Conservation (phyloP, 768 basidiomycete species). For the Lanmaoa rubissima region DNA sequence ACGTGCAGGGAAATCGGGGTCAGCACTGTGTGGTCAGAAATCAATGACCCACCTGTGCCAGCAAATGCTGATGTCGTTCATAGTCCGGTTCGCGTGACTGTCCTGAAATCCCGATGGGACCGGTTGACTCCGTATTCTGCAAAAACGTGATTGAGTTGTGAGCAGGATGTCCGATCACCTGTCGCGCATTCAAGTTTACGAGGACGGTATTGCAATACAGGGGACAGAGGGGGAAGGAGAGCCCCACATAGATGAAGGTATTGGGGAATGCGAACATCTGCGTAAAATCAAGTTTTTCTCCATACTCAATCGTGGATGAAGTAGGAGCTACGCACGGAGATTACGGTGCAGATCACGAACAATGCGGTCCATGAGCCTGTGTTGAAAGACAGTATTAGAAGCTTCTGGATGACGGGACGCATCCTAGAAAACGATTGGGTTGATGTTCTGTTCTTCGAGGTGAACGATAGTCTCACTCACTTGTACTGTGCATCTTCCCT, state of each 20-base stretch:
- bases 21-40: not conserved
- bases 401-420: conserved; percentile 15
- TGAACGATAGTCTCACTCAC: not conserved
- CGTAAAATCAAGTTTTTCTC: not conserved
- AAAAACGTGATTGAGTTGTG: conserved; percentile 5
- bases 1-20: too few species aligned
- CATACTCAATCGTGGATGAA: not conserved
- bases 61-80: not conserved
- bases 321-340: conserved; percentile 7
- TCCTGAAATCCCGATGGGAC: not conserved
- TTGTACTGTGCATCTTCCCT: conserved; percentile 15
- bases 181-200: conserved; percentile 31
- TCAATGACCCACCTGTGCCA: not conserved
- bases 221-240: conserved; percentile 32
- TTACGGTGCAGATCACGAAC: conserved; percentile 12
- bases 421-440: conserved; percentile 6
- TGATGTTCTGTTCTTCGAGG: not conserved
- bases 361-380: conserved; percentile 19
- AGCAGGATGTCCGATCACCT: conserved; percentile 7
- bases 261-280: conserved; percentile 13
- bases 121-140: not conserved
- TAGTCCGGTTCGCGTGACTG: not conserved
- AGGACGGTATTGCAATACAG: conserved; percentile 34
- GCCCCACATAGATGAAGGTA: conserved; percentile 17
- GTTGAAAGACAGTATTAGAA: conserved; percentile 14